phyloP scores from a whole-genome alignment of 2,329 filamentous ascomycete species.

The Phyllosticta paracitricarpa region DNA sequence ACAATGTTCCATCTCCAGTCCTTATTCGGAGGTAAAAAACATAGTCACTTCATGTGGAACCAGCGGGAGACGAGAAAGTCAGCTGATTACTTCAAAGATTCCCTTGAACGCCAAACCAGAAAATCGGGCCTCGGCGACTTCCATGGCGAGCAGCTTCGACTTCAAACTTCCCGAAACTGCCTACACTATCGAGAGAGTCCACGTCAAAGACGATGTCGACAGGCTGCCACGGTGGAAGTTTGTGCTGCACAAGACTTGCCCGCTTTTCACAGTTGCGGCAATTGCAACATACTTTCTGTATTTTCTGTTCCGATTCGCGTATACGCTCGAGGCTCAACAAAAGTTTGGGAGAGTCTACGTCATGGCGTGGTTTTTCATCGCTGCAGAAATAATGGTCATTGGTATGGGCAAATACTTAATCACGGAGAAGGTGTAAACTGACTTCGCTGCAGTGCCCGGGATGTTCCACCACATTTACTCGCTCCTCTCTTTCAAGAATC shows the following conservation, averaged over 20 bases:
- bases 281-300: not conserved
- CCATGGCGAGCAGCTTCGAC: not conserved
- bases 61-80: not conserved
- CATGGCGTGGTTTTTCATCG: not conserved
- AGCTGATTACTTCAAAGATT: not conserved
- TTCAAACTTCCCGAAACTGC: not conserved
- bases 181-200: not conserved
- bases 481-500: slow-evolving; percentile 1
- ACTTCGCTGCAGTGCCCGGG: not conserved
- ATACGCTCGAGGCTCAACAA: not conserved
- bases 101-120: not conserved
- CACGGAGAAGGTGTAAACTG: not conserved
- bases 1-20: not conserved
- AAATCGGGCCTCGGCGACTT: not conserved
- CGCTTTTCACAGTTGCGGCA: not conserved
- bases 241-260: not conserved
- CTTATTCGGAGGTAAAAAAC: not conserved
- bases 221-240: not conserved
- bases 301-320: not conserved
- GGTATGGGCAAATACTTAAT: not conserved
- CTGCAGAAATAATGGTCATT: not conserved
- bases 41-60: not conserved
- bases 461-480: slow-evolving; percentile 8
- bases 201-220: not conserved
- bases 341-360: not conserved